Evolutionary conservation across 1,284 basidiomycete species (phyloP).

Genomic region (Malassezia psittaci): DNA sequence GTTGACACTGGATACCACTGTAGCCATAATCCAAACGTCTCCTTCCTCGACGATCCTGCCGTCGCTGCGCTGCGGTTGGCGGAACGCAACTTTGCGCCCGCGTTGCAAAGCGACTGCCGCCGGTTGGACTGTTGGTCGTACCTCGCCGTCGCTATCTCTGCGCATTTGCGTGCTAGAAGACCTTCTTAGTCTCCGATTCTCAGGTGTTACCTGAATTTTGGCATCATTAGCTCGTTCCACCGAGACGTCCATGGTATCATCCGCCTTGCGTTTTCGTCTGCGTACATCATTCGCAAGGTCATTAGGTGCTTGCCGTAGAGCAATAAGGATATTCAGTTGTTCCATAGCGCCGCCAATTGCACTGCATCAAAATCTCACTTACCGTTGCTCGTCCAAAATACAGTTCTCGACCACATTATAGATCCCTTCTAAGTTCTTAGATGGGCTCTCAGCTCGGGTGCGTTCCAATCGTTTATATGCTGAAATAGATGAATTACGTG

Average conservation of each 20-base stretch:
- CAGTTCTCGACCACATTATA: constrained; percentile 22
- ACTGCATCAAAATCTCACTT: constrained; percentile 3
- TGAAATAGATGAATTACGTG: constrained; percentile 24
- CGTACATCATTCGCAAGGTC: constrained; percentile 1
- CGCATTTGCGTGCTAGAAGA: neutral
- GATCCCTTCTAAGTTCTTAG: constrained; percentile 20
- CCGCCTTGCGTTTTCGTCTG: constrained; percentile 14
- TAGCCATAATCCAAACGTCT: constrained; percentile 37
- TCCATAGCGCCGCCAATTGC: constrained; percentile 34
- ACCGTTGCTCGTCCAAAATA: constrained; percentile 26
- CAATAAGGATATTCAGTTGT: constrained; percentile 30
- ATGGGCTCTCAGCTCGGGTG: constrained; percentile 23
- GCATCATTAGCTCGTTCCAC: neutral
- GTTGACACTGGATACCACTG: constrained; percentile 28
- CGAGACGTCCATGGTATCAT: constrained; percentile 1
- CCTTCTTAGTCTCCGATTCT: neutral
- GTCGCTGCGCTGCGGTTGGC: constrained; percentile 18
- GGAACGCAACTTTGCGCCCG: constrained; percentile 30
- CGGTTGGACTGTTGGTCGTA: neutral
- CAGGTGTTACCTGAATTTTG: neutral
- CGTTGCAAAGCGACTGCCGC: constrained; percentile 25
- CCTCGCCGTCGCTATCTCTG: neutral
- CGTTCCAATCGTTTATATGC: constrained; percentile 23
- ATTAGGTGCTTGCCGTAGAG: constrained; percentile 25
- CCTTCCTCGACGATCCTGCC: constrained; percentile 18